Evolutionary conservation across 2,329 filamentous ascomycete species (phyloP), one percentile per base, ranked within the genome.

Genomic region (Cladosporium cucumerinum): DNA sequence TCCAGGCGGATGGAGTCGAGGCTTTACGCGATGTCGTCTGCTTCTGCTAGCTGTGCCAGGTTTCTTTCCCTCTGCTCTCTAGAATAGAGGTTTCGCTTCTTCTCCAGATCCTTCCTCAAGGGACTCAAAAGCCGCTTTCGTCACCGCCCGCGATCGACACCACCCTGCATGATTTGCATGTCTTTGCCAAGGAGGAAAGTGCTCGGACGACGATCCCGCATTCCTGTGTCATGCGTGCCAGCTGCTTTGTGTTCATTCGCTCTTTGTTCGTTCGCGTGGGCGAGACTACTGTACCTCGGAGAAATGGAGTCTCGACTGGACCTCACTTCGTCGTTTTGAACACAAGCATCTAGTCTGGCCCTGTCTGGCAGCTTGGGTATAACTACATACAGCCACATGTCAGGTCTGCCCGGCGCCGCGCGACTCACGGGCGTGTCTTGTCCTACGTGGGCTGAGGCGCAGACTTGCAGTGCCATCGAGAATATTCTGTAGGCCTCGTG

Each of bases 211-310:
- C 54, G 54, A 57, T 57, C 54, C 32, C 30, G 54, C 54, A 39
- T 57, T 57, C 54, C 54, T 57, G 54, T 57, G 54, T 57, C 54
- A 57, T 25, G n/a, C n/a, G 54, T 39, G 48, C 23, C 23, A 18
- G 23, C 48, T 52, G 12, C 26, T 14, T 32, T 57, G 54, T 57
- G 30, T 39, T 57, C 54, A 57, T 14, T 57, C 39, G 39, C 30
- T 26, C 32, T 57, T 57, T 57, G 54, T 57, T 32, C 30, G 30
- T 21, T 57, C 54, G 32, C 54, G 32, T 39, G 54, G 1, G 6
- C 8, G 51, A 28, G 26, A 3, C 3, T 21, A n/a, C n/a, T n/a
- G n/a, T n/a, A 54, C 25, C 51, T 30, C 51, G 30, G 26, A 2
- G 25, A 28, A 28, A 52, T 21, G 48, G 25, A 52, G 49, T 3